phyloP scores from a whole-genome alignment of 192 early-diverging fungal species.

The Coemansia sp. region DNA sequence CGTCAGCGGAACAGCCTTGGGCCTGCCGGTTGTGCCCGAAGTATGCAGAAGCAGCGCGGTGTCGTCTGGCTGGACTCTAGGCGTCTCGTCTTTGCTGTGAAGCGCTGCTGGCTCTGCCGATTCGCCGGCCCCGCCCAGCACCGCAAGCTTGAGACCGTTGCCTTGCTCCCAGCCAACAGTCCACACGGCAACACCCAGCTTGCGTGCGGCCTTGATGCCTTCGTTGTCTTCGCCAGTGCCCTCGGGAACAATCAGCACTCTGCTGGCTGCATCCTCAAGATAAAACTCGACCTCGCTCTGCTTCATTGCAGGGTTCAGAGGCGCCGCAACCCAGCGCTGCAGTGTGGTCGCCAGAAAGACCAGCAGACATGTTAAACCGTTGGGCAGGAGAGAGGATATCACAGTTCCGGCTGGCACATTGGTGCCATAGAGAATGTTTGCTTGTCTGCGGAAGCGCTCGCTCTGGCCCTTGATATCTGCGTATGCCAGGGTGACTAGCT shows the following conservation, averaged over 20 bases:
- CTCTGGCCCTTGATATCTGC: conserved; percentile 47
- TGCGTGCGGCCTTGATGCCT: conserved; percentile 61
- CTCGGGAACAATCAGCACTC: conserved; percentile 65
- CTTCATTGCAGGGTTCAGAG: conserved; percentile 70
- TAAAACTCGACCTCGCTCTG: conserved; percentile 76
- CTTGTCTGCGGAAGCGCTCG: conserved; percentile 41
- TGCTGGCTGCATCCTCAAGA: conserved; percentile 67
- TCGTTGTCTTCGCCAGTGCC: conserved; percentile 55
- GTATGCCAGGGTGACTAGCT: conserved; percentile 36
- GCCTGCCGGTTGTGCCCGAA: conserved; percentile 77
- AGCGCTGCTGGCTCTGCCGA: conserved; percentile 20
- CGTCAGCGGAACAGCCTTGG: conserved; percentile 80
- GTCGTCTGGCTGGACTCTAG: conserved; percentile 55
- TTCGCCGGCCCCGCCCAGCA: conserved; percentile 17
- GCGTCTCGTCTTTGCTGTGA: conserved; percentile 3
- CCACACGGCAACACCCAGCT: conserved; percentile 58
- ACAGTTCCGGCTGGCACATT: conserved; percentile 40
- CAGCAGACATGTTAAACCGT: conserved; percentile 67
- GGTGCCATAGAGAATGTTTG: conserved; percentile 26
- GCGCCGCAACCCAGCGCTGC: conserved; percentile 67
- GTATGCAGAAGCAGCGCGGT: conserved; percentile 79
- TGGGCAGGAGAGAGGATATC: conserved; percentile 65
- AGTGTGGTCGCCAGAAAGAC: conserved; percentile 68
- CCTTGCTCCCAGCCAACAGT: conserved; percentile 56
- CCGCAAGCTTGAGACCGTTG: conserved; percentile 28